These are phyloP conservation scores for Beta macrorhiza DNA, from an alignment of 179 eudicot genomes.

Conservation along the genomic window DNA sequence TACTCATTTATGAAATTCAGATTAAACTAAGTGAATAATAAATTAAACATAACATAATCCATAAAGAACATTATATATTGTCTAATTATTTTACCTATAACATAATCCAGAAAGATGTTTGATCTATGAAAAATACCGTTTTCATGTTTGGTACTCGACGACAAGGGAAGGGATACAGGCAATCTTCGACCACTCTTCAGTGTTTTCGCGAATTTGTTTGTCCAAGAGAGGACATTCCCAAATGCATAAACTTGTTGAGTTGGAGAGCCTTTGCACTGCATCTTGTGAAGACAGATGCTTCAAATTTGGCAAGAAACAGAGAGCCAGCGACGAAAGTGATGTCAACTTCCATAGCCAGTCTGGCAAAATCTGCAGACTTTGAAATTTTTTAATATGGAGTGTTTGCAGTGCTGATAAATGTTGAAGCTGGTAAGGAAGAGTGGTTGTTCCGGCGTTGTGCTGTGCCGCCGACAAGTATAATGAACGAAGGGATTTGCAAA, in stretches of 20 bases:
- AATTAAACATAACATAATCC: too few species aligned
- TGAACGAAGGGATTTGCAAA: background rate
- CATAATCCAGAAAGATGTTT: too few species aligned
- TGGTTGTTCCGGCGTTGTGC: background rate
- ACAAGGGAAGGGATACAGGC: too few species aligned
- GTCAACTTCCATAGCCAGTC: constrained; percentile 28
- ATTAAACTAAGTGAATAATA: too few species aligned
- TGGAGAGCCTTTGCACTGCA: background rate
- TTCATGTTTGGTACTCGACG: too few species aligned
- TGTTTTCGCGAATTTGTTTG: too few species aligned
- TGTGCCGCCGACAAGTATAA: background rate
- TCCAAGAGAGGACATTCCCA: too few species aligned
- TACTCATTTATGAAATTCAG: too few species aligned
- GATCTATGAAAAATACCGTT: too few species aligned
- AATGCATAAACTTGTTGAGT: background rate
- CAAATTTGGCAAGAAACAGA: background rate
- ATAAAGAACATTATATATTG: too few species aligned
- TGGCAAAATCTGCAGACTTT: constrained; percentile 4
- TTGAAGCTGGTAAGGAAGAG: constrained; percentile 20
- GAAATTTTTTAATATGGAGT: background rate
- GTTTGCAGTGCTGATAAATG: background rate
- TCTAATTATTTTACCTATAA: too few species aligned
- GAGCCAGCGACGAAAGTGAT: background rate
- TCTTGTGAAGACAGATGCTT: constrained; percentile 15
- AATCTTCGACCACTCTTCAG: too few species aligned